phyloP scores from a whole-genome alignment of 1,284 basidiomycete genomes.

The Fomitopsis palustris region DNA sequence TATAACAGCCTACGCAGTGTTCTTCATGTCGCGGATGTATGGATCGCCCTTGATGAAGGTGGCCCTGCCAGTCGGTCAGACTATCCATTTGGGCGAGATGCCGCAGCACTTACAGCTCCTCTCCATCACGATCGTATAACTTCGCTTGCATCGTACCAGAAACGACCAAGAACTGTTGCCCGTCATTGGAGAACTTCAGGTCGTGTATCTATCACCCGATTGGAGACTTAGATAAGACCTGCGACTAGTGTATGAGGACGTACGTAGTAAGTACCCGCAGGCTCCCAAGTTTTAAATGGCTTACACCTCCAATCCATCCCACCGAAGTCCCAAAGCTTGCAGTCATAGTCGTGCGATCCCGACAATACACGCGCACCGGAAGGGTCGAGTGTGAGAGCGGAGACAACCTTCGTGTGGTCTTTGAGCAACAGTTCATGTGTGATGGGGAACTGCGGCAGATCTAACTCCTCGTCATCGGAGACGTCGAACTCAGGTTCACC shows the following conservation, averaged over 20 bases:
- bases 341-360: constrained; percentile 95
- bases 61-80: constrained; percentile 59
- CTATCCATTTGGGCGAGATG: constrained; percentile 28
- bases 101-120: constrained; percentile 69
- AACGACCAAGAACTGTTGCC: constrained; percentile 82
- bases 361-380: constrained; percentile 90
- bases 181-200: constrained; percentile 83
- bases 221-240: not conserved
- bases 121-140: constrained; percentile 86
- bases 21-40: constrained; percentile 98
- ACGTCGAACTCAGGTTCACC: constrained; percentile 67
- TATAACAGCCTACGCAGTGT: constrained; percentile 60
- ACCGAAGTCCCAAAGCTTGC: constrained; percentile 99
- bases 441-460: constrained; percentile 63
- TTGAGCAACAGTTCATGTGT: constrained; percentile 89
- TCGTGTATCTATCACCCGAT: constrained; percentile 71
- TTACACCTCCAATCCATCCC: constrained; percentile 90
- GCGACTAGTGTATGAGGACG: constrained; percentile 26
- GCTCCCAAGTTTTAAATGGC: constrained; percentile 96
- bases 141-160: constrained; percentile 87
- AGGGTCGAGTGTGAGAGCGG: constrained; percentile 88
- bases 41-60: constrained; percentile 94
- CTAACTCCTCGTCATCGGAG: constrained; percentile 43
- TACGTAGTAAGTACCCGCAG: constrained; percentile 90
- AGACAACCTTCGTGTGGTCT: constrained; percentile 93